phyloP scores from a whole-genome alignment of 2,329 filamentous ascomycete genomes.

The Thermoascus crustaceus region DNA sequence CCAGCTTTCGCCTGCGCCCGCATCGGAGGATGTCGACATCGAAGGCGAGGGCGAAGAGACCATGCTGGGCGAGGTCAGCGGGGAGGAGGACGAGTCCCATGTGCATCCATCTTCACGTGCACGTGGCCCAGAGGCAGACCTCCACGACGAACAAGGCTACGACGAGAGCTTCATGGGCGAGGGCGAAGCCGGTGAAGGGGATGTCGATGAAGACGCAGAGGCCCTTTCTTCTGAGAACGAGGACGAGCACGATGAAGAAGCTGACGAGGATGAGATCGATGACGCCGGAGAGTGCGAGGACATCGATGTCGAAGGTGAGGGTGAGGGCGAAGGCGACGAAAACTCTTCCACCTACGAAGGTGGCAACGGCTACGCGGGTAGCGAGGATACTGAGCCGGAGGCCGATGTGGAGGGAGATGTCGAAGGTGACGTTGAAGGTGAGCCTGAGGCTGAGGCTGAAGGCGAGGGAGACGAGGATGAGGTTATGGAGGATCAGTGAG shows the following conservation, averaged over 20 bases:
- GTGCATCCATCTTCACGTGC: too few relatives aligned
- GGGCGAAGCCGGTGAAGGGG: slow-evolving; percentile 14
- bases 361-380: slow-evolving; percentile 24
- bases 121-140: slow-evolving; percentile 13
- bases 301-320: slow-evolving; percentile 25
- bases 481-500: slow-evolving; percentile 21
- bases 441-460: slow-evolving; percentile 8
- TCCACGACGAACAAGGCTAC: slow-evolving; percentile 13
- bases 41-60: slow-evolving; percentile 25
- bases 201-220: slow-evolving; percentile 16
- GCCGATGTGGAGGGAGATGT: slow-evolving; percentile 12
- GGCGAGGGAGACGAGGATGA: slow-evolving; percentile 8
- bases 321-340: slow-evolving; percentile 21
- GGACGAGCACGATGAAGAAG: slow-evolving; percentile 15
- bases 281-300: slow-evolving; percentile 21
- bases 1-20: slow-evolving; percentile 14
- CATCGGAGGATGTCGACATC: slow-evolving; percentile 15
- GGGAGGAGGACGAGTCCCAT: too few relatives aligned
- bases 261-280: slow-evolving; percentile 29
- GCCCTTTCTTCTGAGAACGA: slow-evolving; percentile 15
- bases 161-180: slow-evolving; percentile 20
- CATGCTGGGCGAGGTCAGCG: slow-evolving; percentile 28
- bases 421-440: slow-evolving; percentile 18
- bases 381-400: slow-evolving; percentile 14
- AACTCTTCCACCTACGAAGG: slow-evolving; percentile 25